A percentile compares a stretch with the other conserved stretches of the same genome.
phyloP scores from a whole-genome alignment of 441 rosid species.

The Macaranga tanarius region DNA sequence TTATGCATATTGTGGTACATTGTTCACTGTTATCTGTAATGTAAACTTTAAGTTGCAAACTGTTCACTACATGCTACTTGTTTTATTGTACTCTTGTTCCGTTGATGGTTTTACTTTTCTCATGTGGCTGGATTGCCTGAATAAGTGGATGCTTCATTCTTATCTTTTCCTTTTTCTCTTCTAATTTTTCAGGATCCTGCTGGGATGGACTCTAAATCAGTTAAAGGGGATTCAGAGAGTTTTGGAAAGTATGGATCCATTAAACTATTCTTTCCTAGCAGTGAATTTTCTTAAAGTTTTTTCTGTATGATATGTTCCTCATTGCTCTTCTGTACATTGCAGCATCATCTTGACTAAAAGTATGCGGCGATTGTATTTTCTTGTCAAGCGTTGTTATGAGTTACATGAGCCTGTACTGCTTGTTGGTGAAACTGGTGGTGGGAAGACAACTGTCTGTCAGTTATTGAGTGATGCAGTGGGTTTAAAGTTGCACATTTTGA shows the following conservation, averaged over 20 bases:
- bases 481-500: constrained; percentile 76
- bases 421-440: constrained; percentile 99
- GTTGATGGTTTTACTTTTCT: background rate
- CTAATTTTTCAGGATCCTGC: constrained; percentile 45
- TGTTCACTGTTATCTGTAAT: background rate
- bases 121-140: background rate
- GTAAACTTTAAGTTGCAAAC: background rate
- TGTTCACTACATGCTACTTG: background rate
- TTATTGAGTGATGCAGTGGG: constrained; percentile 56
- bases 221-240: constrained; percentile 25
- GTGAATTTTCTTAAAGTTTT: constrained; percentile 2
- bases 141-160: constrained; percentile 8
- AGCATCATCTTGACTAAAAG: constrained; percentile 79
- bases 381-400: constrained; percentile 75
- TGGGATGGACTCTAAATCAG: constrained; percentile 33
- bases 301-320: constrained; percentile 13
- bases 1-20: background rate
- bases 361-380: constrained; percentile 88
- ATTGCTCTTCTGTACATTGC: constrained; percentile 32
- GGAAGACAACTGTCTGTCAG: constrained; percentile 97
- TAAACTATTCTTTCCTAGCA: constrained; percentile 16
- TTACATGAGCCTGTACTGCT: constrained; percentile 95
- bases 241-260: constrained; percentile 47
- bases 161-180: background rate
- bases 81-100: background rate